Evolutionary conservation across 1,284 basidiomycete genomes (phyloP), one percentile per base, ranked within the genome.

Genomic region (Ceratobasidium sp.): DNA sequence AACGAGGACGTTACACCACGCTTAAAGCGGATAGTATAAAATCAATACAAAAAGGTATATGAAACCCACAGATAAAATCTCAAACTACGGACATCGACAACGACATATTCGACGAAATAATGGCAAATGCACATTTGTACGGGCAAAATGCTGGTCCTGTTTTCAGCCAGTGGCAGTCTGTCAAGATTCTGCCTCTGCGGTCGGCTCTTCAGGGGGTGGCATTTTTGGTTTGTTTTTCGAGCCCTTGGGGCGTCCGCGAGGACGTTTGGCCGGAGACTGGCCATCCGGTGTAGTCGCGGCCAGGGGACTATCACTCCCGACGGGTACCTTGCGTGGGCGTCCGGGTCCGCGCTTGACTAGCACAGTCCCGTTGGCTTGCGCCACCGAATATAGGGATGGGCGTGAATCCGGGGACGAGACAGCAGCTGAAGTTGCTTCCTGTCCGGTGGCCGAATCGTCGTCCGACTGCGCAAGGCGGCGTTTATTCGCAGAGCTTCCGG

Each of bases 161-260:
- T 76, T 44, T 51, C 34, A 52, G 11, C 62, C 19, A 46, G 59
- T 22, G 43, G 34, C n/a, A 29, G 43, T 7, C 15, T n/a, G 32
- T 49, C 32, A 32, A n/a, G 44, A 4, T 61, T 62, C 34, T 11
- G 69, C 29, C 57, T 74, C 59, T 17, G 17, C 46, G 15, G 73
- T 52, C 1, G 64, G 43, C 17, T 76, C 73, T 25, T 64, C 54
- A 22, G 70, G 19, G 43, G 46, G 59, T 17, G 64, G 25, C 22
- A 37, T 65, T 74, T 81, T 81, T 40, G 76, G 83, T 49, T 84
- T 84, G 77, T 86, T 87, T 81, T 86, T 87, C 81, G 85, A 86
- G 43, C 86, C 86, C 80, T 85, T 85, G 61, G 86, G 86, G 46
- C 86, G 82, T 6, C 86, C 86, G 15, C 86, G 83, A 34, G 86